phyloP scores from a whole-genome alignment of 2,329 filamentous ascomycete genomes.

The Coleophoma crateriformis region DNA sequence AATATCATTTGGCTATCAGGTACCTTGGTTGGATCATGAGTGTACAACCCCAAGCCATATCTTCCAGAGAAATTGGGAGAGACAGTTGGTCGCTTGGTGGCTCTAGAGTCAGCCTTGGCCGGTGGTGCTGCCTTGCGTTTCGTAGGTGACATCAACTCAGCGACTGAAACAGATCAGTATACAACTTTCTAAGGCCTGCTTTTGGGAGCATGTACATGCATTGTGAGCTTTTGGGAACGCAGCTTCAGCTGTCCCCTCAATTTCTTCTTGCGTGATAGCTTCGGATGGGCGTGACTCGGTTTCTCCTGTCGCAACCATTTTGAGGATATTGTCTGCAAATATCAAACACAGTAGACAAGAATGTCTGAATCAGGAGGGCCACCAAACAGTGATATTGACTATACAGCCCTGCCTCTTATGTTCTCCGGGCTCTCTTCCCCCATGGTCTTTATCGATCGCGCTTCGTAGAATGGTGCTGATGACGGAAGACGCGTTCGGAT shows the following conservation, averaged over 20 bases:
- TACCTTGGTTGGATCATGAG: slow-evolving; percentile 54
- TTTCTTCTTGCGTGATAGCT: slow-evolving; percentile 37
- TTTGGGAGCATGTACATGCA: slow-evolving; percentile 31
- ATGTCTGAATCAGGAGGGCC: too few relatives aligned
- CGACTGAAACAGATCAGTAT: not conserved
- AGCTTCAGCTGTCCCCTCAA: slow-evolving; percentile 27
- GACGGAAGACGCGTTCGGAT: too few relatives aligned
- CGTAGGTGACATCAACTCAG: not conserved
- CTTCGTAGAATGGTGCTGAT: too few relatives aligned
- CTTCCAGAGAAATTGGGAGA: slow-evolving; percentile 36
- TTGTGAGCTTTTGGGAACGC: slow-evolving; percentile 28
- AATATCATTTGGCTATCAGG: slow-evolving; percentile 57
- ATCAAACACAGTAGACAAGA: too few relatives aligned
- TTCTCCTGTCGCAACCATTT: too few relatives aligned
- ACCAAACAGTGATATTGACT: too few relatives aligned
- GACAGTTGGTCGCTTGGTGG: too few relatives aligned
- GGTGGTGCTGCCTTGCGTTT: not conserved
- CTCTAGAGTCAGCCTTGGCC: slow-evolving; percentile 5
- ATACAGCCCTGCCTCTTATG: too few relatives aligned
- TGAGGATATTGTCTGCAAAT: too few relatives aligned
- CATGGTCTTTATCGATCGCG: too few relatives aligned
- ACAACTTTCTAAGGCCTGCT: too few relatives aligned
- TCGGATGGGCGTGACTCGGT: slow-evolving; percentile 16
- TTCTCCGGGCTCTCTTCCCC: too few relatives aligned
- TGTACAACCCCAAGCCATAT: slow-evolving; percentile 63